Evolutionary conservation across 2,329 filamentous ascomycete species (phyloP).

Genomic region (Geosmithia morbida): DNA sequence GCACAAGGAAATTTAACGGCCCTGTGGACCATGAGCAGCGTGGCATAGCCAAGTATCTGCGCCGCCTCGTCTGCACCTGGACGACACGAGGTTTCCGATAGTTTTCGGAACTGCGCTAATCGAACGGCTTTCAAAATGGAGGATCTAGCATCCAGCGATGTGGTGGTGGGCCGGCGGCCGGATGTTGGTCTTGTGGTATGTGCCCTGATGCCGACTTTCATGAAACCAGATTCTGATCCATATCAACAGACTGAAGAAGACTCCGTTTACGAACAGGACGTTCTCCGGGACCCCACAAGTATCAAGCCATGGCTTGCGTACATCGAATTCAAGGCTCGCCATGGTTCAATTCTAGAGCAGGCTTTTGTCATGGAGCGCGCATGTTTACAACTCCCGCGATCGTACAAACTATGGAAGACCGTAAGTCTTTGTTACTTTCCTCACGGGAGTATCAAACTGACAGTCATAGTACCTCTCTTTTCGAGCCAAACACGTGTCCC

Average conservation of each 20-base stretch:
- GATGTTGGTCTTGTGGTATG: constrained; percentile 4
- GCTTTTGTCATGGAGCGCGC: constrained; percentile 80
- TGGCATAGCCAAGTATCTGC: neutral
- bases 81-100: neutral
- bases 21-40: constrained; percentile 2
- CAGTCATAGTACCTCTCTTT: constrained; percentile 65
- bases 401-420: constrained; percentile 98
- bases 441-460: constrained; percentile 1
- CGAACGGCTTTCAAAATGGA: neutral
- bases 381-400: constrained; percentile 76
- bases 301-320: constrained; percentile 94
- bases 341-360: constrained; percentile 76
- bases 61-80: neutral
- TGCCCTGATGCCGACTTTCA: neutral
- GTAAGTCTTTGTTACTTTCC: constrained; percentile 24
- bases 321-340: constrained; percentile 76
- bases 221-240: neutral
- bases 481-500: constrained; percentile 64
- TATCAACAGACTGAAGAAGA: constrained; percentile 61
- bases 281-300: constrained; percentile 70
- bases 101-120: neutral
- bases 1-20: neutral
- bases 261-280: constrained; percentile 90
- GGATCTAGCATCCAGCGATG: neutral
- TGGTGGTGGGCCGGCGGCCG: neutral